A percentile compares a stretch with the other conserved stretches of the same genome.
phyloP scores from a whole-genome alignment of 495 filamentous ascomycete species.

The Amniculicola lignicola region DNA sequence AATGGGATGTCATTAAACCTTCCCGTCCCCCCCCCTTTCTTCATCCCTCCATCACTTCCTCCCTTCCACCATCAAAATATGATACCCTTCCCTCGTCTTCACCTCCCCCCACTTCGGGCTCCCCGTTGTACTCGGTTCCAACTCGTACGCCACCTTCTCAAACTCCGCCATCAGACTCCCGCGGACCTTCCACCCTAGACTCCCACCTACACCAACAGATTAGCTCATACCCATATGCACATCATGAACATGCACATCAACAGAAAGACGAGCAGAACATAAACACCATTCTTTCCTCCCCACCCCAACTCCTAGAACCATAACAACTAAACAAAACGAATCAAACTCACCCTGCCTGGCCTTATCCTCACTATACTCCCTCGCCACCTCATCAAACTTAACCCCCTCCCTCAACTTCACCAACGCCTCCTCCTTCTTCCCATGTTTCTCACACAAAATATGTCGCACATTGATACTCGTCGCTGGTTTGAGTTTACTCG shows the following conservation, averaged over 20 bases:
- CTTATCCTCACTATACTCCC: conserved; percentile 86
- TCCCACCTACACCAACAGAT: conserved; percentile 59
- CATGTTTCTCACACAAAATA: conserved; percentile 87
- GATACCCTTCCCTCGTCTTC: conserved; percentile 86
- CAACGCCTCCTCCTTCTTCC: conserved; percentile 83
- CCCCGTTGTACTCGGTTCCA: conserved; percentile 71
- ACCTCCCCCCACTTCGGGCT: conserved; percentile 75
- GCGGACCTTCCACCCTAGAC: conserved; percentile 78
- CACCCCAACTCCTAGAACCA: neutral
- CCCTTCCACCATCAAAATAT: conserved; percentile 86
- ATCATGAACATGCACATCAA: conserved; percentile 1
- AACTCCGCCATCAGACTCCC: conserved; percentile 71
- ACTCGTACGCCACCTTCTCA: conserved; percentile 74
- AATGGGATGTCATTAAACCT: no score
- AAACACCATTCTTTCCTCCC: neutral
- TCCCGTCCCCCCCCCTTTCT: no score
- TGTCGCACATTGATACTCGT: conserved; percentile 82
- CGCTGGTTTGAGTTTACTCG: conserved; percentile 66
- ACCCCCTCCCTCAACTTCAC: conserved; percentile 70
- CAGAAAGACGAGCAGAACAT: neutral
- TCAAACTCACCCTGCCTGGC: conserved; percentile 65
- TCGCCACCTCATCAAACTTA: conserved; percentile 87
- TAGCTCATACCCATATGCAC: neutral
- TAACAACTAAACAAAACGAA: neutral
- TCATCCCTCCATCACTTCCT: conserved; percentile 58